Percentiles rank a stretch among this genome's conserved stretches.
phyloP scores from a whole-genome alignment of 345 rosid species.

The Gossypioides kirkii region DNA sequence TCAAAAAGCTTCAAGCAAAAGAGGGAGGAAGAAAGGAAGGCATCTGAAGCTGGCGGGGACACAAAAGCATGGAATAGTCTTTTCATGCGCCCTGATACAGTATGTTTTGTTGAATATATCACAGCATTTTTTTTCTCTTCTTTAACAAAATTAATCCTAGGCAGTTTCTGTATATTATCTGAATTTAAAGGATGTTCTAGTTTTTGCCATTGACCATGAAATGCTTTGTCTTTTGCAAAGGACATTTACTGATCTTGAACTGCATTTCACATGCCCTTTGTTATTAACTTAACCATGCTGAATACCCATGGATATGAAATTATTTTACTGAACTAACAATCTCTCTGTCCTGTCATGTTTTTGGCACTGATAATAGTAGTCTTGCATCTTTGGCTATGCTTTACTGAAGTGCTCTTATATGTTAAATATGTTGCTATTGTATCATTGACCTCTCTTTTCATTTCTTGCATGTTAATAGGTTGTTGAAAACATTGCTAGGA shows the following conservation, averaged over 20 bases:
- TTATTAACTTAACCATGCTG: not conserved
- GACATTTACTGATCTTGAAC: not conserved
- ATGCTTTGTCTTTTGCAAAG: not conserved
- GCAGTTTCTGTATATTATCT: not conserved
- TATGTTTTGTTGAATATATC: conserved; percentile 27
- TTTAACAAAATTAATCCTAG: not conserved
- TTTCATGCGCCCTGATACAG: conserved; percentile 89
- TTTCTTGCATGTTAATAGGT: conserved; percentile 39
- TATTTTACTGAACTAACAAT: not conserved
- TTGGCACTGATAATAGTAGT: not conserved
- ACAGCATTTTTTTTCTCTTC: not conserved
- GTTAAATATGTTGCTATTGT: conserved; percentile 1
- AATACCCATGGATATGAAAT: not conserved
- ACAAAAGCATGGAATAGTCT: conserved; percentile 92
- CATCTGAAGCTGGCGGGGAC: conserved; percentile 85
- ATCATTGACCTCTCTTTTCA: not conserved
- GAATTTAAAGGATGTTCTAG: not conserved
- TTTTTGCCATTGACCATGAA: not conserved
- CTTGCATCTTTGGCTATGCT: not conserved
- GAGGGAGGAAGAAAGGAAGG: conserved; percentile 78
- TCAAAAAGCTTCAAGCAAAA: conserved; percentile 69
- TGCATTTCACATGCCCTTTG: not conserved
- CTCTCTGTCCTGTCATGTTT: not conserved
- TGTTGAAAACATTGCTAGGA: conserved; percentile 79
- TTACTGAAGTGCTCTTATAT: conserved; percentile 1